Conservation (phyloP, 2,329 filamentous ascomycete species). For the Stemphylium lycopersici region DNA sequence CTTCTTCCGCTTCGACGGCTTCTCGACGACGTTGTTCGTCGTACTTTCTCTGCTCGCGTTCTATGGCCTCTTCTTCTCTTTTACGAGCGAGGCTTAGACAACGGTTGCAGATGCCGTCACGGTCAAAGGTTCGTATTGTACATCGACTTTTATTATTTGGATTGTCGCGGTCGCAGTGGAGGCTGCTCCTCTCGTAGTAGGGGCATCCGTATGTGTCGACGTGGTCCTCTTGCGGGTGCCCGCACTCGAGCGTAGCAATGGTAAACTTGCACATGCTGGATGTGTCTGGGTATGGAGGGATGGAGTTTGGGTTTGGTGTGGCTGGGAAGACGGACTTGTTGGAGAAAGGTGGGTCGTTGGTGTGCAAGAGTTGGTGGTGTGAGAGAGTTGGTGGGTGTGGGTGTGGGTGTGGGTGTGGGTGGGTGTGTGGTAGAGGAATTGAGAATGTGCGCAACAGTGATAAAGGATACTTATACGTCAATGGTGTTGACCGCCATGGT, state of each 20-base stretch:
- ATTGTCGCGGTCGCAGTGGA: constrained; percentile 28
- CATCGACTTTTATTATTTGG: constrained; percentile 18
- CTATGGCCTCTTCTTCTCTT: constrained; percentile 17
- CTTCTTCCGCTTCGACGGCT: constrained; percentile 10
- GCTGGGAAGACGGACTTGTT: background rate
- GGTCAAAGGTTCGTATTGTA: constrained; percentile 15
- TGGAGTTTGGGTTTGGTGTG: background rate
- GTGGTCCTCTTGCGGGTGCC: constrained; percentile 26
- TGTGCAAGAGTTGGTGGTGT: constrained; percentile 3
- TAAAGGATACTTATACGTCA: constrained; percentile 14
- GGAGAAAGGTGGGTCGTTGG: background rate
- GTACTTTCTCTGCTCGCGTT: constrained; percentile 14
- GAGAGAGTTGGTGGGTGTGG: constrained; percentile 8
- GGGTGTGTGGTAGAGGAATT: constrained; percentile 10
- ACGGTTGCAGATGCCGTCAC: constrained; percentile 23
- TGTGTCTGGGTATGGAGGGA: background rate
- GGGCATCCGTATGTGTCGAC: constrained; percentile 23
- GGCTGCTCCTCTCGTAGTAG: constrained; percentile 16
- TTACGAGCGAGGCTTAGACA: constrained; percentile 17
- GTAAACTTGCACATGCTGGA: constrained; percentile 33
- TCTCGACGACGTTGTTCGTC: constrained; percentile 17
- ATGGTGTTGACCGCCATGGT: constrained; percentile 1
- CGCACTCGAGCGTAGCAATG: constrained; percentile 25
- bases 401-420: no score
- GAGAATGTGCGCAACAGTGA: background rate